Evolutionary conservation across 208 protist genomes (phyloP), one percentile per base, ranked within the genome.

Genomic region (Acanthamoeba triangularis): DNA sequence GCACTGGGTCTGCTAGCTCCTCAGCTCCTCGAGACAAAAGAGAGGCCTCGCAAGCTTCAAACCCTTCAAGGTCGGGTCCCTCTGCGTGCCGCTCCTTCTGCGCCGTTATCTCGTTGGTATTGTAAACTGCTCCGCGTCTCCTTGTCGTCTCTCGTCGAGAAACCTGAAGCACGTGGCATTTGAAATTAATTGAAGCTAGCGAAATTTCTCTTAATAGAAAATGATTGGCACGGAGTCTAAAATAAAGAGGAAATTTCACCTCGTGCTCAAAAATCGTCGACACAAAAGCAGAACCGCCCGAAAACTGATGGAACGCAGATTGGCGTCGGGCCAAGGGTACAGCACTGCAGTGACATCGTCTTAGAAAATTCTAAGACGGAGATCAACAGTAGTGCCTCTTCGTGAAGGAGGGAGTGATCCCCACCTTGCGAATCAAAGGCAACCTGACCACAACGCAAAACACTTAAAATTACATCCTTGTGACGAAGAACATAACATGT

Each of bases 31-130:
- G 52, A 56, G 52, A 56, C 52, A 28, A n/a, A 63, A 23, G 28
- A 61, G 78, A 37, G 18, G 30, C 47, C 30, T 54, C 49, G 5
- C 49, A 88, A 54, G 47, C 80, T 88, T 88, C 80, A 88, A 88
- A 88, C 80, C 80, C 47, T 88, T 88, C 80, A 18, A 13, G 16
- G 30, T 3, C 23, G 3, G 49, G 13, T n/a, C n/a, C 10, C 8
- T 72, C 30, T n/a, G 10, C 80, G 18, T 63, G 25, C 18, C 80
- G 11, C 37, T 78, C 37, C 47, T 88, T 23, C 25, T 88, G 80
- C 80, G 49, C 80, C 80, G 80, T 63, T 88, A 88, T 88, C 80
- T 88, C 80, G 80, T 63, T 88, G 80, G 80, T 88, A 63, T 88
- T 88, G 80, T 88, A 88, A 65, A 88, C 52, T 88, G 47, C 52